Base-by-base conservation (phyloP, 2,329 filamentous ascomycete species). In the Talaromyces sp. region DNA sequence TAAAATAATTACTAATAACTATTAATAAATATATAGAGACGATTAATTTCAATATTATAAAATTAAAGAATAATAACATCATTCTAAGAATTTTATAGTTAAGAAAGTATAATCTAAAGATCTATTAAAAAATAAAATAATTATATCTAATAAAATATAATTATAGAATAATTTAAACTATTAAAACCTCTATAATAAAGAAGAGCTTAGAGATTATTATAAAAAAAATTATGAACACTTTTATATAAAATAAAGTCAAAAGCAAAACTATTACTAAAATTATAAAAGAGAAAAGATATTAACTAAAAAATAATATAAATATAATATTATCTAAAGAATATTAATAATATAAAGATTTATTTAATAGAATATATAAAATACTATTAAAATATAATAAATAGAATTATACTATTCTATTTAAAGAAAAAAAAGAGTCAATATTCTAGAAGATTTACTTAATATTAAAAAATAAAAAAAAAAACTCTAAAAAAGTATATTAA, bases 281-380 rank as follows among this genome's bases (percentile, higher is more conserved):
- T 4, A 47, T 25, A 47, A 8, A 47, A 47, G 0, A 47, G 19
- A 27, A 2, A 27, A 27, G 11, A 37, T 13, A 10, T 2, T 11
- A 37, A 37, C 7, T 37, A 10, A 37, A 61, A 41, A 64, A 10
- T 49, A 61, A 50, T 43, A 64, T n/a, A 54, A 4, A 64, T 13
- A 9, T 57, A 22, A 19, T 31, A 47, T 45, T 56, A 56, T 47
- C 17, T 52, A 65, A 1, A 61, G 19, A 61, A 54, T 61, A 61
- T 22, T 56, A 65, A 65, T 9, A 45, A 25, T 65, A 33, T 25
- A 61, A 52, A 43, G 27, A 65, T 39, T 25, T 65, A 15, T 65
- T 65, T 47, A 56, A 65, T 56, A 47, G 56, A 49, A 65, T 56
- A 60, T 60, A 65, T 45, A 22, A 61, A n/a, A 35, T 1, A 13